Percentiles rank a stretch among this genome's conserved stretches.
Conservation (phyloP, 2,329 filamentous ascomycete species). For the Seiridium unicorne region DNA sequence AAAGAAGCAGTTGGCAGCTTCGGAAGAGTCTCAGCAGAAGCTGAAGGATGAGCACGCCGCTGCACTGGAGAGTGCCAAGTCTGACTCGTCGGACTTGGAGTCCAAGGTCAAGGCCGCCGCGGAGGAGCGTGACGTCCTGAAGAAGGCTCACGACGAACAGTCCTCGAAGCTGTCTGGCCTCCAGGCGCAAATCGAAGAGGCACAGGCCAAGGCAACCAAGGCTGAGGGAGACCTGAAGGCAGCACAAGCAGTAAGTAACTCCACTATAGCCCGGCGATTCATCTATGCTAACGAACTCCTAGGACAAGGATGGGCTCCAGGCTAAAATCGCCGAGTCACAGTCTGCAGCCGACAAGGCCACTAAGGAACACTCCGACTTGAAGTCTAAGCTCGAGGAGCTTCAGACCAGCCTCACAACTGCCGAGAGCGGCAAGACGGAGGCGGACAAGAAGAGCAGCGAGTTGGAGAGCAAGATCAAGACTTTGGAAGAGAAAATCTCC, state of each 20-base stretch:
- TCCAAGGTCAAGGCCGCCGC: constrained; percentile 23
- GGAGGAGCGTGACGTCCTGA: constrained; percentile 25
- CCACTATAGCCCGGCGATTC: not conserved
- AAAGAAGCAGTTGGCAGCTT: constrained; percentile 16
- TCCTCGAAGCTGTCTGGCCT: constrained; percentile 26
- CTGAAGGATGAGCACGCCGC: constrained; percentile 13
- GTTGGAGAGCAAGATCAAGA: constrained; percentile 6
- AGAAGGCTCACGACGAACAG: constrained; percentile 29
- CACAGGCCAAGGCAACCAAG: constrained; percentile 34
- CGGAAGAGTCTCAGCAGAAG: constrained; percentile 19
- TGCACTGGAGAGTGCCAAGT: constrained; percentile 16
- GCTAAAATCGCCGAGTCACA: constrained; percentile 18
- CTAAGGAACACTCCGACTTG: constrained; percentile 1
- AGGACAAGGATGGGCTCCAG: constrained; percentile 26
- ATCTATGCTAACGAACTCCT: constrained; percentile 4
- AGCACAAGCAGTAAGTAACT: constrained; percentile 26
- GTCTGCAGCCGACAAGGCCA: constrained; percentile 7
- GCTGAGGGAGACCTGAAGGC: constrained; percentile 33
- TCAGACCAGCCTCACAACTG: constrained; percentile 9
- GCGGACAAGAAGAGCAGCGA: not conserved
- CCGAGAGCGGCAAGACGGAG: constrained; percentile 14
- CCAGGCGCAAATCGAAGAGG: constrained; percentile 29
- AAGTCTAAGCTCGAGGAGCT: constrained; percentile 3
- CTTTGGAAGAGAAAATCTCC: constrained; percentile 16
- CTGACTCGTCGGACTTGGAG: constrained; percentile 16